These are phyloP conservation scores for Fusarium albosuccineum DNA, from an alignment of 2,329 filamentous ascomycete species.

Conservation along the genomic window DNA sequence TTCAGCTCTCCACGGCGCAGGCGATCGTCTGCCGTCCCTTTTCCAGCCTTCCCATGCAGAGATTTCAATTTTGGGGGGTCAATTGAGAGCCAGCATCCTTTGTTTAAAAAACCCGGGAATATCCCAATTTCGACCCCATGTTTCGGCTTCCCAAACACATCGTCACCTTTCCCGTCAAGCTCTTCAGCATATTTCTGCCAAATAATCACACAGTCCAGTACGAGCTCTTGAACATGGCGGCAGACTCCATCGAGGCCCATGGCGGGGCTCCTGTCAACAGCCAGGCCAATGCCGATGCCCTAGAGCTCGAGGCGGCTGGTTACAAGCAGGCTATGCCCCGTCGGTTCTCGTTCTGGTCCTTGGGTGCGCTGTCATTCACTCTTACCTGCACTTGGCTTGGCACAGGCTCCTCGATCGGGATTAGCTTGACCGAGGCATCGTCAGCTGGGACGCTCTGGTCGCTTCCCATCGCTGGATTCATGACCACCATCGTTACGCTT, in stretches of 20 bases:
- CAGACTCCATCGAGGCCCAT: neutral
- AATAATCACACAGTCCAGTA: neutral
- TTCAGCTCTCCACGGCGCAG: too few species aligned
- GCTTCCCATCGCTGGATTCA: constrained; percentile 43
- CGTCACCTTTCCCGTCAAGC: too few species aligned
- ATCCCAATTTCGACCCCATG: too few species aligned
- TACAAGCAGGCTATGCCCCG: constrained; percentile 50
- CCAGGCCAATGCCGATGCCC: constrained; percentile 35
- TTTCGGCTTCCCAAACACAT: too few species aligned
- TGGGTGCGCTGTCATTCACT: constrained; percentile 47
- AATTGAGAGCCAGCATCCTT: too few species aligned
- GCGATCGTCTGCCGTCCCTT: too few species aligned
- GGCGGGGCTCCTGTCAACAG: neutral
- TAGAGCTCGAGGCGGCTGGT: constrained; percentile 49
- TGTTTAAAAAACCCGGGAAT: too few species aligned
- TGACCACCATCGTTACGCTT: constrained; percentile 45
- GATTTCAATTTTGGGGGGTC: too few species aligned
- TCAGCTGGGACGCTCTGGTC: constrained; percentile 47
- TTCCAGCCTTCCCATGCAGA: too few species aligned
- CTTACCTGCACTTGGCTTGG: constrained; percentile 50
- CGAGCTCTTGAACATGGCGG: constrained; percentile 7
- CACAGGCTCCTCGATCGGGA: constrained; percentile 47
- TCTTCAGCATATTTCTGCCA: neutral
- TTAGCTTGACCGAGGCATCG: constrained; percentile 44
- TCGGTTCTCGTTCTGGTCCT: constrained; percentile 46